Percentiles rank a stretch among this genome's conserved stretches.
Conservation (phyloP, 768 basidiomycete species). For the Leccinum variicolor region DNA sequence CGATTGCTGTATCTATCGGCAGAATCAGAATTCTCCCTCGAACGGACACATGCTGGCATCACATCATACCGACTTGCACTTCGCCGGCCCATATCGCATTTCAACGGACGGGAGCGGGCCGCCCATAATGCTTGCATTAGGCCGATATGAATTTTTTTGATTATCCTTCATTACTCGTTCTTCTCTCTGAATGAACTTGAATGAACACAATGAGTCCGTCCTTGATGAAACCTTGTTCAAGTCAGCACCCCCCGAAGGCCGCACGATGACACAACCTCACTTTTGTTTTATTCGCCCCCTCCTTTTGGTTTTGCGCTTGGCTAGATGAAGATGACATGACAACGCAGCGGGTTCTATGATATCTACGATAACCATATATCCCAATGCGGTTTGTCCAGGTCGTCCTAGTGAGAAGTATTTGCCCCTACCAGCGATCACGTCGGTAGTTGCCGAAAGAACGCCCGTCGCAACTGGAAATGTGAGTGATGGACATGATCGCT, state of each 20-base stretch:
- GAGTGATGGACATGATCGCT: background rate
- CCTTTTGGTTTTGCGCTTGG: background rate
- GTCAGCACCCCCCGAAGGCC: background rate
- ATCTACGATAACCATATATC: slow-evolving; percentile 10
- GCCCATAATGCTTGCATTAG: slow-evolving; percentile 16
- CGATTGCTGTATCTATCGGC: background rate
- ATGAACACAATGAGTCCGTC: background rate
- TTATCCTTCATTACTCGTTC: background rate
- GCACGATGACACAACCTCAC: background rate
- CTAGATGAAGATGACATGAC: background rate
- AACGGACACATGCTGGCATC: background rate
- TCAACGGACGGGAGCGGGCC: background rate
- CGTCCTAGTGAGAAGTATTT: background rate
- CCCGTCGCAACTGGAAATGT: background rate
- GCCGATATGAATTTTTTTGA: slow-evolving; percentile 7
- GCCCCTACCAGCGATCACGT: slow-evolving; percentile 12
- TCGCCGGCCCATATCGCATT: background rate
- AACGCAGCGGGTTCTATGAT: slow-evolving; percentile 3
- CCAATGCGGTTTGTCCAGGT: slow-evolving; percentile 11
- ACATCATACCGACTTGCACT: background rate
- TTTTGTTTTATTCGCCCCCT: background rate
- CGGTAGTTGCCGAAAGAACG: slow-evolving; percentile 11
- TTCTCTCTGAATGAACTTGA: background rate
- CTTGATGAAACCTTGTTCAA: slow-evolving; percentile 1
- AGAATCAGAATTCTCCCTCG: slow-evolving; percentile 1